phyloP scores from a whole-genome alignment of 2,329 filamentous ascomycete species.

The Colletotrichum karsti region DNA sequence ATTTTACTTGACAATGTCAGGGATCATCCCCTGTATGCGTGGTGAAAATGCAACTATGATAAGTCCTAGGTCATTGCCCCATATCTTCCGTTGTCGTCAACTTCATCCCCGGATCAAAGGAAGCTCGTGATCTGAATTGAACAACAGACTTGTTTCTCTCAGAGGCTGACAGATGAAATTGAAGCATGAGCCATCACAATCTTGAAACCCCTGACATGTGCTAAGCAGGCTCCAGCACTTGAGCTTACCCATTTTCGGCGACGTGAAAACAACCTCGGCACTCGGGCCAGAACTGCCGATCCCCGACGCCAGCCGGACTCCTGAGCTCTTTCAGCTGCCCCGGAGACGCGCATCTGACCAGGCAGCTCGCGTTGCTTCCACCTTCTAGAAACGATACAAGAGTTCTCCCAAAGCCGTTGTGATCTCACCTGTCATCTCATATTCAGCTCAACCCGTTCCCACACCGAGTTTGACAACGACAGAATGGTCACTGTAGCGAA shows the following conservation, averaged over 20 bases:
- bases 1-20: background rate
- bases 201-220: slow-evolving; percentile 22
- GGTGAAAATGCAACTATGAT: background rate
- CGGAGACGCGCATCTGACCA: background rate
- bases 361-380: slow-evolving; percentile 4
- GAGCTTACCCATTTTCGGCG: slow-evolving; percentile 12
- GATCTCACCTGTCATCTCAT: background rate
- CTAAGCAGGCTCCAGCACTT: background rate
- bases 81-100: background rate
- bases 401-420: slow-evolving; percentile 13
- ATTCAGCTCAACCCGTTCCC: background rate
- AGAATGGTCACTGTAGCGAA: slow-evolving; percentile 21
- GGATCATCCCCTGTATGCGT: background rate
- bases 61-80: background rate
- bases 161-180: background rate
- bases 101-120: background rate
- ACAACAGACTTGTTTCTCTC: background rate
- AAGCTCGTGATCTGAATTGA: background rate
- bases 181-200: background rate
- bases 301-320: slow-evolving; percentile 24
- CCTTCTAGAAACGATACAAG: background rate
- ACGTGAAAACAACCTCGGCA: slow-evolving; percentile 21
- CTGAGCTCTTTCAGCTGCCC: slow-evolving; percentile 26
- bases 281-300: slow-evolving; percentile 23
- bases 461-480: background rate